phyloP scores from a whole-genome alignment of 441 rosid genomes.

The Brassica hybrid region DNA sequence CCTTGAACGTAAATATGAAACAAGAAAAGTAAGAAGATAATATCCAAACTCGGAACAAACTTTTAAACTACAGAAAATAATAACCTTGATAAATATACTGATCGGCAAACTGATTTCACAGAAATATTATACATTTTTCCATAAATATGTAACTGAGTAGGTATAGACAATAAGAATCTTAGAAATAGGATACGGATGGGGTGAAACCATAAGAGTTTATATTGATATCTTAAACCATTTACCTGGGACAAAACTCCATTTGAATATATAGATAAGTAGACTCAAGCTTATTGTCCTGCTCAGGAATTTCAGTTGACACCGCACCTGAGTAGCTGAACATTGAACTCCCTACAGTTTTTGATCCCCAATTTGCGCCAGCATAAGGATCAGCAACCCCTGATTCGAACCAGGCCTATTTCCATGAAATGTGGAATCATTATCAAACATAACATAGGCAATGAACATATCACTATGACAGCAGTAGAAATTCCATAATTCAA shows the following conservation, averaged over 20 bases:
- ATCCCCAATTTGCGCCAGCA: constrained; percentile 75
- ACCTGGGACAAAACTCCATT: constrained; percentile 99
- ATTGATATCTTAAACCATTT: constrained; percentile 29
- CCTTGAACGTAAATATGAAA: constrained; percentile 51
- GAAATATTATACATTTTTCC: not conserved
- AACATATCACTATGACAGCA: not conserved
- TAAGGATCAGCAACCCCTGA: constrained; percentile 77
- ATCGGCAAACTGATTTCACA: constrained; percentile 11
- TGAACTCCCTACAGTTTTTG: constrained; percentile 79
- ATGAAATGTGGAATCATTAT: constrained; percentile 46
- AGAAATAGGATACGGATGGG: not conserved
- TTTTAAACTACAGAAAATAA: constrained; percentile 17
- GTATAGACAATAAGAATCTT: not conserved
- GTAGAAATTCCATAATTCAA: constrained; percentile 1
- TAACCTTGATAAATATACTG: constrained; percentile 2
- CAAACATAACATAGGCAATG: constrained; percentile 18
- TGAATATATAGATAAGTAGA: constrained; percentile 93
- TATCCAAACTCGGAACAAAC: constrained; percentile 16
- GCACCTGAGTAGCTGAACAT: constrained; percentile 61
- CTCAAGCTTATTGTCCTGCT: constrained; percentile 74
- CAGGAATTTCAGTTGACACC: constrained; percentile 59
- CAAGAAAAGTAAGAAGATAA: constrained; percentile 27
- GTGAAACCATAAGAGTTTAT: not conserved
- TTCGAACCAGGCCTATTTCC: constrained; percentile 95
- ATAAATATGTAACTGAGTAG: not conserved